Evolutionary conservation across 495 filamentous ascomycete genomes (phyloP).

Genomic region (Neurospora pannonica): DNA sequence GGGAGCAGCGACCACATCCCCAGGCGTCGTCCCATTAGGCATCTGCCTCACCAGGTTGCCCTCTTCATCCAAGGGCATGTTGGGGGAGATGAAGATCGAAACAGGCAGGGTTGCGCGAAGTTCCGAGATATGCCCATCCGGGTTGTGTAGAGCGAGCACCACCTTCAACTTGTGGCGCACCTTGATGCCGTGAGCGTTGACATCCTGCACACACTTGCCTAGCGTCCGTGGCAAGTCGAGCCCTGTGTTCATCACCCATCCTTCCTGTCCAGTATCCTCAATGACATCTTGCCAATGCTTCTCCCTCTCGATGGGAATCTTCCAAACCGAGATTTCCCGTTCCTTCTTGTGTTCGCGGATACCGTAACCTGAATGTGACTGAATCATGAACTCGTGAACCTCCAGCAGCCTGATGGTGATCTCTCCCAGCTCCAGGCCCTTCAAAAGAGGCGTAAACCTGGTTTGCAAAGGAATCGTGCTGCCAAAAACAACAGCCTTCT

Average conservation of each 20-base stretch:
- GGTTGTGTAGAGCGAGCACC: constrained; percentile 80
- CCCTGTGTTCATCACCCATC: constrained; percentile 59
- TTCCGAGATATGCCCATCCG: constrained; percentile 89
- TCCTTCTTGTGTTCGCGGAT: constrained; percentile 51
- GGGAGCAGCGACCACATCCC: constrained; percentile 43
- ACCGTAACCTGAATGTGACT: constrained; percentile 38
- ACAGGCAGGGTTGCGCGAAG: constrained; percentile 80
- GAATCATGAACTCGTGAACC: constrained; percentile 56
- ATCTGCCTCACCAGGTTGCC: constrained; percentile 56
- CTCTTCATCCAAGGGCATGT: constrained; percentile 72
- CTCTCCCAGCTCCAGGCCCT: constrained; percentile 73
- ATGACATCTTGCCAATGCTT: constrained; percentile 57
- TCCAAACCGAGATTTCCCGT: constrained; percentile 54
- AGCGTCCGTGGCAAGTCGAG: constrained; percentile 70
- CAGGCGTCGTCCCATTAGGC: constrained; percentile 25
- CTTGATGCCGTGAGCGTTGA: constrained; percentile 73
- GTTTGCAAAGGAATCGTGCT: constrained; percentile 72
- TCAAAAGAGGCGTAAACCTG: constrained; percentile 70
- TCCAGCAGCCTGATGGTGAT: constrained; percentile 70
- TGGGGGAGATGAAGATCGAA: constrained; percentile 87
- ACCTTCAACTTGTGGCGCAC: constrained; percentile 80
- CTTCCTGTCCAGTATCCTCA: constrained; percentile 61
- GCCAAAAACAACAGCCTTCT: constrained; percentile 85
- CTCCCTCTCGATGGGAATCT: constrained; percentile 46
- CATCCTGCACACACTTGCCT: constrained; percentile 73